Percentiles rank a stretch among this genome's conserved stretches.
Evolutionary conservation across 2,329 filamentous ascomycete genomes (phyloP).

Genomic region (Capronia epimyces): DNA sequence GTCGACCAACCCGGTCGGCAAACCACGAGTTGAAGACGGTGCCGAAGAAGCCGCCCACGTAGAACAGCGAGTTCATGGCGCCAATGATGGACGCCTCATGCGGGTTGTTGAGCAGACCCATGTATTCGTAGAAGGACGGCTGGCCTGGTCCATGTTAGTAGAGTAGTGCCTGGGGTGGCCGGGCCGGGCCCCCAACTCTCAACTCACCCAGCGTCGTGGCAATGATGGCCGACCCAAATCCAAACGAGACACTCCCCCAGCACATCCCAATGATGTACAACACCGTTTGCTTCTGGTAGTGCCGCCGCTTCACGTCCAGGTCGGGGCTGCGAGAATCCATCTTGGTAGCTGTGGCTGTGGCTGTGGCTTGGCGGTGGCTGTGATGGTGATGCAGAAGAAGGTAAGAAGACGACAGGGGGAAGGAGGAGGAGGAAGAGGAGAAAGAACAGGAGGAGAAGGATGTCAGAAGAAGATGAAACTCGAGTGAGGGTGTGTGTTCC

Average conservation of each 20-base stretch:
- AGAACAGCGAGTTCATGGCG: constrained; percentile 1
- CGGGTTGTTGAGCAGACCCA: background rate
- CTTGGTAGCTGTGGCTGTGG: no score
- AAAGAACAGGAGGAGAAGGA: no score
- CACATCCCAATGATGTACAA: background rate
- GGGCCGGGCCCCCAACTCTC: no score
- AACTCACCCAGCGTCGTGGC: background rate
- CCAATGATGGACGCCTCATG: background rate
- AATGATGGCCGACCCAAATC: background rate
- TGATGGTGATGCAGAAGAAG: no score
- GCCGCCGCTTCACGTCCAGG: background rate
- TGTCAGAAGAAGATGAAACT: no score
- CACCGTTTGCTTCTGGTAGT: background rate
- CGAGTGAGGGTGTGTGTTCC: no score
- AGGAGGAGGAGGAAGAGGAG: no score
- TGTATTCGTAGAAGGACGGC: constrained; percentile 39
- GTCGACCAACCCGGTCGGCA: background rate
- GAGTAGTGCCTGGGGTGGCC: background rate
- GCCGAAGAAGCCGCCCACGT: constrained; percentile 1
- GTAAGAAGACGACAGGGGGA: no score
- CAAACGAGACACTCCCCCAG: background rate
- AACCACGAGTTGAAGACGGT: background rate
- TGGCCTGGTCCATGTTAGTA: constrained; percentile 28
- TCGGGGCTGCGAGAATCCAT: no score
- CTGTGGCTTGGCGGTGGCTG: no score